phyloP scores from a whole-genome alignment of 352 stramenopile species.

The Peronospora destructor region DNA sequence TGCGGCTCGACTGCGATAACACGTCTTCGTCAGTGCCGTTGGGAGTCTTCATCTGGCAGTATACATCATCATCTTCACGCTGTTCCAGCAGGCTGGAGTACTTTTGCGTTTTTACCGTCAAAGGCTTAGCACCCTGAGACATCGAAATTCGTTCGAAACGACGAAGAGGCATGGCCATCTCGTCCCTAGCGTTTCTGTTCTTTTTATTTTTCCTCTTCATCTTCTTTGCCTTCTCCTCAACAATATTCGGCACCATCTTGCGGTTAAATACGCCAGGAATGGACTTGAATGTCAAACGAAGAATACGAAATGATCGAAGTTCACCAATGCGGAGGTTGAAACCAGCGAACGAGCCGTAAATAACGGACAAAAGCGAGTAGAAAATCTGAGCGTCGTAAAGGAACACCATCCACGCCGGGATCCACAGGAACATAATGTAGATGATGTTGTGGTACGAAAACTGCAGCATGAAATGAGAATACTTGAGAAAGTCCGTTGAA shows the following conservation, averaged over 20 bases:
- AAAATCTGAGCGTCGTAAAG: slow-evolving; percentile 85
- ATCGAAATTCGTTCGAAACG: slow-evolving; percentile 80
- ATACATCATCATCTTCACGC: slow-evolving; percentile 43
- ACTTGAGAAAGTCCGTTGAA: slow-evolving; percentile 60
- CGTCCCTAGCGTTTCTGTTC: slow-evolving; percentile 43
- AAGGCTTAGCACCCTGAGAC: slow-evolving; percentile 61
- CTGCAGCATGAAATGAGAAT: slow-evolving; percentile 84
- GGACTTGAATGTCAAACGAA: slow-evolving; percentile 77
- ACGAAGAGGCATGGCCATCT: slow-evolving; percentile 52
- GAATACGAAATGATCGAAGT: slow-evolving; percentile 75
- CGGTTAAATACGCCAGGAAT: slow-evolving; percentile 82
- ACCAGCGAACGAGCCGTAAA: slow-evolving; percentile 72
- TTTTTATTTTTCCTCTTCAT: slow-evolving; percentile 50
- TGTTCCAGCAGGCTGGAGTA: slow-evolving; percentile 70
- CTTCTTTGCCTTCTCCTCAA: slow-evolving; percentile 70
- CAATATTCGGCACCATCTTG: slow-evolving; percentile 79
- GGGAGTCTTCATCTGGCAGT: slow-evolving; percentile 53
- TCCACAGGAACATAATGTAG: slow-evolving; percentile 77
- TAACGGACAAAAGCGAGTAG: slow-evolving; percentile 70
- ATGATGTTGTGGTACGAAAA: slow-evolving; percentile 68
- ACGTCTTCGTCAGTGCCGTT: slow-evolving; percentile 60
- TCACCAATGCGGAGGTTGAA: slow-evolving; percentile 84
- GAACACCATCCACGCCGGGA: slow-evolving; percentile 80
- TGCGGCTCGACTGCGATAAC: slow-evolving; percentile 37
- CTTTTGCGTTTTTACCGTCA: slow-evolving; percentile 78